Conservation (phyloP, 2,329 filamentous ascomycete species). For the Penicillium sp. region DNA sequence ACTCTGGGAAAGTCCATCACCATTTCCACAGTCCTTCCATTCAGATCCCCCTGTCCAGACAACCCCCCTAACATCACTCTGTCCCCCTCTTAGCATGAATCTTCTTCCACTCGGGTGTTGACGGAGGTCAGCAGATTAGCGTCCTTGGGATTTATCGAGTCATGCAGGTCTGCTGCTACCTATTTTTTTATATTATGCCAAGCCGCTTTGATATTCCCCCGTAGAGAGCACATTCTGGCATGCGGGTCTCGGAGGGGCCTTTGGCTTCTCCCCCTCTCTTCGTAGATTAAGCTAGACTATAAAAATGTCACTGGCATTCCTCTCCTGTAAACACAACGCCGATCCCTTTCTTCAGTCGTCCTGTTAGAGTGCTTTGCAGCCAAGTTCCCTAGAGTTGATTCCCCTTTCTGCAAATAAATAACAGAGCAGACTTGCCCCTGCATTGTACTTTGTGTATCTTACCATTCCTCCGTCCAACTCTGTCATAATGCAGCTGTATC, state of each 20-base stretch:
- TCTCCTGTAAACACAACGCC: conserved; percentile 25
- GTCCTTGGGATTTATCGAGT: conserved; percentile 9
- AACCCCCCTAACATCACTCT: conserved; percentile 8
- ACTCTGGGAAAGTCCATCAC: not conserved
- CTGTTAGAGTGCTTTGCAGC: conserved; percentile 6
- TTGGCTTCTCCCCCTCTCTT: conserved; percentile 12
- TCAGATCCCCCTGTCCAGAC: not conserved
- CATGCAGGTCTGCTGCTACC: conserved; percentile 22
- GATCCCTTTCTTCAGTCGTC: conserved; percentile 16
- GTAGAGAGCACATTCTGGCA: conserved; percentile 23
- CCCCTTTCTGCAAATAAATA: conserved; percentile 15
- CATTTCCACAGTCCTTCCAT: not conserved
- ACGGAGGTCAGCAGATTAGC: conserved; percentile 22
- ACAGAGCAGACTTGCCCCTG: conserved; percentile 18
- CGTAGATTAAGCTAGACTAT: conserved; percentile 26
- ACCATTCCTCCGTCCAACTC: conserved; percentile 8
- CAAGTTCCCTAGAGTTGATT: conserved; percentile 2
- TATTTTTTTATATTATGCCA: conserved; percentile 11
- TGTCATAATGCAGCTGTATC: conserved; percentile 31
- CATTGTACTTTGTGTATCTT: conserved; percentile 20
- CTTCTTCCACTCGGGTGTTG: conserved; percentile 7
- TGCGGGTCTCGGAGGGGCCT: conserved; percentile 18
- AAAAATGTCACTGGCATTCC: conserved; percentile 31
- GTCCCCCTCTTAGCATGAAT: conserved; percentile 7
- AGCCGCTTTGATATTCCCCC: conserved; percentile 9